Evolutionary conservation across 768 basidiomycete species (phyloP).

Genomic region (Amyloporia xantha): DNA sequence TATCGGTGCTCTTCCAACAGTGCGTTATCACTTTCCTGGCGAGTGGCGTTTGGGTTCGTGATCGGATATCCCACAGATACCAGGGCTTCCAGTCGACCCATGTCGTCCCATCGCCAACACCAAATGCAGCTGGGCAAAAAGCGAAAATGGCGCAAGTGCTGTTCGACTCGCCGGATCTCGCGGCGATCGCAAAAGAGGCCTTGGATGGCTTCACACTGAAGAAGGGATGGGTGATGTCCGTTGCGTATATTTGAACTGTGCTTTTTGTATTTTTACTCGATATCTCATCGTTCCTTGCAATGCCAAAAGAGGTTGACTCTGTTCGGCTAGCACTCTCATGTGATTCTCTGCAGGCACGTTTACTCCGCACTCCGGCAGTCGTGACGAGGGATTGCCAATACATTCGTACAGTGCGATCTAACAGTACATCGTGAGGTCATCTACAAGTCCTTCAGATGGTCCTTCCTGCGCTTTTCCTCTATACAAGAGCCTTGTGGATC

Average conservation of each 20-base stretch:
- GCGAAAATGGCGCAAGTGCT: constrained; percentile 77
- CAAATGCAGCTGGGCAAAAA: constrained; percentile 55
- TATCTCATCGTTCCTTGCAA: constrained; percentile 4
- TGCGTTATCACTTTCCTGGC: constrained; percentile 35
- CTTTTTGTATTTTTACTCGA: constrained; percentile 11
- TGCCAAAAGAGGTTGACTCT: background rate
- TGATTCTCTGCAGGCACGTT: background rate
- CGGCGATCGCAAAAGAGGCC: constrained; percentile 72
- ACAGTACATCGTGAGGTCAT: background rate
- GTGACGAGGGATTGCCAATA: background rate
- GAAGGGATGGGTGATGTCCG: constrained; percentile 79
- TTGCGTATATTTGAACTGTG: constrained; percentile 50
- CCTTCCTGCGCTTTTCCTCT: background rate
- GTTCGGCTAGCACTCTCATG: background rate
- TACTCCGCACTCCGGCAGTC: background rate
- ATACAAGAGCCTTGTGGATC: constrained; percentile 37
- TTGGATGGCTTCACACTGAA: constrained; percentile 84
- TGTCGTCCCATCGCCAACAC: constrained; percentile 61
- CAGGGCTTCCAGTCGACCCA: constrained; percentile 73
- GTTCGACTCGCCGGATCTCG: constrained; percentile 72
- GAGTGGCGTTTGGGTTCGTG: background rate
- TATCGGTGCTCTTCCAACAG: constrained; percentile 89
- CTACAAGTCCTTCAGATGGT: too few relatives aligned
- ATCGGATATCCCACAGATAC: constrained; percentile 45
- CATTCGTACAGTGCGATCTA: background rate